Evolutionary conservation across 345 rosid genomes (phyloP), one percentile per base, ranked within the genome.

Genomic region (Lumnitzera racemosa): DNA sequence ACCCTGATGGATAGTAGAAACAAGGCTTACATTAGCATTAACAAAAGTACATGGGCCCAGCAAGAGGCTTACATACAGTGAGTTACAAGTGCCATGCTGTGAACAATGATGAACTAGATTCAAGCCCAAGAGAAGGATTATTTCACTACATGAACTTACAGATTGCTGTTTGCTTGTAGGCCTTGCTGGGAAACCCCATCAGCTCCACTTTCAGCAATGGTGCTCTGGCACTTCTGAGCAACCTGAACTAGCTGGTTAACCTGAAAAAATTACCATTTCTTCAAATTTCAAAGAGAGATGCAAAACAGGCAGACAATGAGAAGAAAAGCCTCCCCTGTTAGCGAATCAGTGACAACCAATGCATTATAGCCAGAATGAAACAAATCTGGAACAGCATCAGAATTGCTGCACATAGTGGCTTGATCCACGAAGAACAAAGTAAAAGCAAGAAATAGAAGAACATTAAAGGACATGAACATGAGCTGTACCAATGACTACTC

Each of bases 171-270:
- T 60, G 91, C 72, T 82, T 90, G 99, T 73, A 88, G 72, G 69
- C 90, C 99, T 74, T 88, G 91, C 67, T 81, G 91, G 62, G 88
- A 91, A 47, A 83, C 80, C 60, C 97, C 97, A 67, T 88, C 97
- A 53, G 92, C 72, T 67, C 96, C 97, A 75, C 96, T 77, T 76
- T 88, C 91, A 72, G 90, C 72, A 49, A 94, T 74, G 56, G 97
- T 84, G 86, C 81, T 90, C 78, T 94, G 99, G 64, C 99, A 94
- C 63, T 90, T 94, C 61, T 90, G 95, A 3, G 91, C 99, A 61
- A 90, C 96, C 78, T 94, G 96, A 49, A 94, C 87, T 69, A 90
- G 66, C 70, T 94, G 95, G 77, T 80, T 90, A 56, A 94, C 97
- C 99, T 94, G 80, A 68, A 76, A 27, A 62, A 49, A 56, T 49